These are phyloP conservation scores for Westerdykella aurantiaca DNA, from an alignment of 2,329 filamentous ascomycete species.

Conservation along the genomic window DNA sequence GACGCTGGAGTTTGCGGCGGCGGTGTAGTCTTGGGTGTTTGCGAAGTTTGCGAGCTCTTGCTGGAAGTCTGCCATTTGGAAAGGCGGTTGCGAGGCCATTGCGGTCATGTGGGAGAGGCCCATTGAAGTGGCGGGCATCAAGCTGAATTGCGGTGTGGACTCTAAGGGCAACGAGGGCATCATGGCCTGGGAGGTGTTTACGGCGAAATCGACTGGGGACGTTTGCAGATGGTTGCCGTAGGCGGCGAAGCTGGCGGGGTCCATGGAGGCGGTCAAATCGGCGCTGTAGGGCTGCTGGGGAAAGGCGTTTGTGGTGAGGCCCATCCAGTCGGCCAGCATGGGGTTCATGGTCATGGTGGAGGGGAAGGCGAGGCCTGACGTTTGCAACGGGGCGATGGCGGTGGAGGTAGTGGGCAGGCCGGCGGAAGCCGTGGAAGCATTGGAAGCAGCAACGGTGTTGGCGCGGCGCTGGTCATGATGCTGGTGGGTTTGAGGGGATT, in stretches of 20 bases:
- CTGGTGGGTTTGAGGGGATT: slow-evolving; percentile 7
- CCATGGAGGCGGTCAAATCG: slow-evolving; percentile 28
- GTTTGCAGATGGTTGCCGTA: slow-evolving; percentile 41
- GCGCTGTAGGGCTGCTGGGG: slow-evolving; percentile 24
- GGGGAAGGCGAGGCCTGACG: slow-evolving; percentile 27
- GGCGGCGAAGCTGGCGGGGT: slow-evolving; percentile 33
- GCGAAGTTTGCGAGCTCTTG: slow-evolving; percentile 56
- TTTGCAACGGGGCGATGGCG: slow-evolving; percentile 32
- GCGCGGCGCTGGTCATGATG: slow-evolving; percentile 21
- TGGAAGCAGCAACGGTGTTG: slow-evolving; percentile 24
- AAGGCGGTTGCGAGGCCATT: slow-evolving; percentile 15
- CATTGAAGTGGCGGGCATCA: slow-evolving; percentile 41
- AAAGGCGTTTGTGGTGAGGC: slow-evolving; percentile 33
- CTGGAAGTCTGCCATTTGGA: slow-evolving; percentile 62
- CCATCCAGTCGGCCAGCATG: slow-evolving; percentile 41
- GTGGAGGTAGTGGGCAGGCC: slow-evolving; percentile 20
- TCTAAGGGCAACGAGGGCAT: slow-evolving; percentile 41
- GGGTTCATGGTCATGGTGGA: slow-evolving; percentile 32
- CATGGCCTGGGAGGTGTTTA: slow-evolving; percentile 39
- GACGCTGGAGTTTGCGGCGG: slow-evolving; percentile 18
- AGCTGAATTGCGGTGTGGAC: slow-evolving; percentile 34
- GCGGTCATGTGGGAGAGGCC: slow-evolving; percentile 34
- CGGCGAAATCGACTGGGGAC: slow-evolving; percentile 43
- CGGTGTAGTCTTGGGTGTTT: slow-evolving; percentile 43
- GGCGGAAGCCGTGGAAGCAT: slow-evolving; percentile 14